Percentiles rank a stretch among this genome's conserved stretches.
These are phyloP conservation scores for Physaria fendleri DNA, from an alignment of 345 rosid genomes.

Conservation along the genomic window DNA sequence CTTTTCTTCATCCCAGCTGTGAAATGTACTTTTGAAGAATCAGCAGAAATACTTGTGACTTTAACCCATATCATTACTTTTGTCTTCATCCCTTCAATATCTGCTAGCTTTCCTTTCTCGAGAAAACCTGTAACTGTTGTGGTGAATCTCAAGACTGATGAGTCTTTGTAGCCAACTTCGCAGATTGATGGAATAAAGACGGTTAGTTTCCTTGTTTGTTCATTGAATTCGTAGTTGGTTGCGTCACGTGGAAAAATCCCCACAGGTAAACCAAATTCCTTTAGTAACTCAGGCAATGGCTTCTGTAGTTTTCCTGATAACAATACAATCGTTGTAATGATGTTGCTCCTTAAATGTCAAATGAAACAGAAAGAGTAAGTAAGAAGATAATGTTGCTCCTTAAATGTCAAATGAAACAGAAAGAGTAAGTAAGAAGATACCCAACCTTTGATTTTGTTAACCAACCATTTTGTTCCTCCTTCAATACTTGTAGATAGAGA, in stretches of 20 bases:
- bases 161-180: constrained; percentile 88
- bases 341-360: neutral
- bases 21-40: constrained; percentile 86
- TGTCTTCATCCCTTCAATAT: constrained; percentile 91
- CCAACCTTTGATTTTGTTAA: constrained; percentile 88
- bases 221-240: constrained; percentile 85
- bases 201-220: constrained; percentile 60
- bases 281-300: constrained; percentile 74
- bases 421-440: neutral
- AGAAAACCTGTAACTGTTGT: constrained; percentile 68
- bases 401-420: neutral
- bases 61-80: constrained; percentile 92
- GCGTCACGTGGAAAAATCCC: constrained; percentile 90
- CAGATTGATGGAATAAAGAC: constrained; percentile 71
- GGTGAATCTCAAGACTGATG: constrained; percentile 72
- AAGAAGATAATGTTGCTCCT: neutral
- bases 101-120: constrained; percentile 60
- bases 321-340: neutral
- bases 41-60: constrained; percentile 64
- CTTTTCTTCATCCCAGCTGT: constrained; percentile 90
- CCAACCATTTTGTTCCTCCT: constrained; percentile 93
- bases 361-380: neutral
- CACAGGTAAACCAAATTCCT: constrained; percentile 69
- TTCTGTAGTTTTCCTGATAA: constrained; percentile 63
- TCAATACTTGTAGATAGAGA: constrained; percentile 70